A percentile compares a stretch with the other conserved stretches of the same genome.
These are phyloP conservation scores for Amanita muscaria DNA, from an alignment of 768 basidiomycete species.

Conservation along the genomic window DNA sequence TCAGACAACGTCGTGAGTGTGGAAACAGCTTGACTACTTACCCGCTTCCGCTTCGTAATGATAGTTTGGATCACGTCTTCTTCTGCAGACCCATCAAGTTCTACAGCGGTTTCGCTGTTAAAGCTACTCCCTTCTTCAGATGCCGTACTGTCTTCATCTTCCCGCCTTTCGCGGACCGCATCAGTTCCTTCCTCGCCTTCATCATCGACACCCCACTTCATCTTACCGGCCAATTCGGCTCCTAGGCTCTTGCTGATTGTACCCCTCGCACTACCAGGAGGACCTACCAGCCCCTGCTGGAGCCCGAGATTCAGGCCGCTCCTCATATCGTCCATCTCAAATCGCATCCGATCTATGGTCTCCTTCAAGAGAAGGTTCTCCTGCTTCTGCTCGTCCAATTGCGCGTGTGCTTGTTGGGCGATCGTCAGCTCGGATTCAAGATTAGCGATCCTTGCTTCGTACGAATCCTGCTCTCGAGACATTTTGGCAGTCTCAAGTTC, in stretches of 20 bases:
- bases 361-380: constrained; percentile 91
- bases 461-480: constrained; percentile 55
- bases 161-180: constrained; percentile 27
- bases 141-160: constrained; percentile 25
- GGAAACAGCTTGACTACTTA: no score
- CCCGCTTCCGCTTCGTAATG: constrained; percentile 76
- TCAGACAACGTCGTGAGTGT: neutral
- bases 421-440: constrained; percentile 66
- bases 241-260: constrained; percentile 69
- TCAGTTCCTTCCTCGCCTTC: constrained; percentile 27
- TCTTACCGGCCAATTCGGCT: constrained; percentile 59
- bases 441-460: constrained; percentile 59
- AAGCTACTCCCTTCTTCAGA: constrained; percentile 22
- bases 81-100: constrained; percentile 39
- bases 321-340: constrained; percentile 89
- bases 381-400: constrained; percentile 88
- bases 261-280: constrained; percentile 36
- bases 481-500: constrained; percentile 62
- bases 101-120: constrained; percentile 4
- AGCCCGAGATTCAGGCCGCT: constrained; percentile 29
- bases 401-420: constrained; percentile 63
- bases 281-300: constrained; percentile 28
- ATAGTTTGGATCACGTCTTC: constrained; percentile 83
- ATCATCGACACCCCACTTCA: constrained; percentile 39
- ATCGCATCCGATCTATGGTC: constrained; percentile 91